Evolutionary conservation across 2,329 filamentous ascomycete genomes (phyloP).

Genomic region (Trichoderma oligosporum): DNA sequence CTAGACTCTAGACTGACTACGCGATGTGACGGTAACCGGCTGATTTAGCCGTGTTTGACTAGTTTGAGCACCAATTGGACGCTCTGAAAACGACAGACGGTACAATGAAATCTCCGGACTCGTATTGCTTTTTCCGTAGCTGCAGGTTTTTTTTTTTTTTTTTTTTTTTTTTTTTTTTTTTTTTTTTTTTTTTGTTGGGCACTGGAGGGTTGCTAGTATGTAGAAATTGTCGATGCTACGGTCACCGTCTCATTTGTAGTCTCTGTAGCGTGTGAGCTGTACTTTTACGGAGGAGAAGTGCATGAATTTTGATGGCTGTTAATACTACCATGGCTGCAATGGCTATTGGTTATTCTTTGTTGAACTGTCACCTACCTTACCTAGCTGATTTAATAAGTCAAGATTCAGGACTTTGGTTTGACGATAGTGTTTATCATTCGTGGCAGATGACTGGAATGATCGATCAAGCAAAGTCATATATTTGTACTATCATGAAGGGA

Average conservation of each 20-base stretch:
- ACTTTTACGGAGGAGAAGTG: neutral
- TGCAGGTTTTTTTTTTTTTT: no score
- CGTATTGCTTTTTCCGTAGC: neutral
- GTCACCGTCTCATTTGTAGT: neutral
- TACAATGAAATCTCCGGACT: neutral
- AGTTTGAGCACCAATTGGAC: neutral
- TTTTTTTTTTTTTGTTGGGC: no score
- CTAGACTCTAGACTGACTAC: neutral
- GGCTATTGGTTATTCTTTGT: neutral
- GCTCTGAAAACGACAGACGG: neutral
- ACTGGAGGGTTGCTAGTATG: neutral
- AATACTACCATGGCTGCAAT: constrained; percentile 2
- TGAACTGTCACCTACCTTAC: no score
- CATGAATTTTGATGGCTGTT: constrained; percentile 1
- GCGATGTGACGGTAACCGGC: constrained; percentile 12
- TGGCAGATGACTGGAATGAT: no score
- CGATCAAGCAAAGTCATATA: no score
- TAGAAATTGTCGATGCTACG: neutral
- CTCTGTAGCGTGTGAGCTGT: neutral
- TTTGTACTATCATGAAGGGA: no score
- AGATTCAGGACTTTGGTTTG: no score
- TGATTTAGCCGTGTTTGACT: neutral
- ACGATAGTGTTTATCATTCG: no score
- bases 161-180: no score
- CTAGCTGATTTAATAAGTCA: no score